Evolutionary conservation across 495 filamentous ascomycete species (phyloP), one percentile per base, ranked within the genome.

Genomic region (Lentithecium fluviatile): DNA sequence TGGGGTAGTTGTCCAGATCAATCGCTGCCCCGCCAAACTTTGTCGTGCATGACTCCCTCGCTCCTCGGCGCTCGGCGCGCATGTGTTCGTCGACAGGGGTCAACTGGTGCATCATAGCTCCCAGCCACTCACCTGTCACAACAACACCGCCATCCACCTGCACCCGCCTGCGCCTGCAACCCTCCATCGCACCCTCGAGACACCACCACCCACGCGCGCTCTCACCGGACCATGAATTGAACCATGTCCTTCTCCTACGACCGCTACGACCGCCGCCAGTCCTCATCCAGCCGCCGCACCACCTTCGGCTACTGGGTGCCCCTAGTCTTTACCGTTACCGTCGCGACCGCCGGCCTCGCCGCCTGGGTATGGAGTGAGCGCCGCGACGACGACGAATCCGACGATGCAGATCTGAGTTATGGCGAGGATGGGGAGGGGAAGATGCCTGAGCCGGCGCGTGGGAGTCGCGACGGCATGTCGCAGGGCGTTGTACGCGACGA

Each of bases 291-390:
- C 63, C 79, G 84, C 67, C 86, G 89, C 67, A 83, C 83, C 52
- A 82, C 86, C 51, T 77, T 89, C 70, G 84, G 86, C 68, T 90
- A 92, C 75, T 96, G 90, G 89, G 80, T 93, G 53, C 91, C 91
- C 54, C 76, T 96, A 45, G 85, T 85, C 50, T 70, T 95, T 59
- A 96, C 91, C 40, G 84, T 93, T 36, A 90, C 90, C 49, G 81
- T 92, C 64, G 91, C 91, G 36, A 88, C 91, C 21, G 81, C 88
- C 52, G 89, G 90, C 26, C 76, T 94, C 51, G 91, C 85, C 24
- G 90, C 91, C 21, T 97, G 92, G 92, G 83, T 92, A 26, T 95
- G 90, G 91, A 93, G 87, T 74, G 89, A 94, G 76, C 85, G 89
- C 70, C 82, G 76, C 56, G 86, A 85, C 56, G 79, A 88, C 65